Conservation (phyloP, 768 basidiomycete genomes). For the Coprinopsis strossmayeri region DNA sequence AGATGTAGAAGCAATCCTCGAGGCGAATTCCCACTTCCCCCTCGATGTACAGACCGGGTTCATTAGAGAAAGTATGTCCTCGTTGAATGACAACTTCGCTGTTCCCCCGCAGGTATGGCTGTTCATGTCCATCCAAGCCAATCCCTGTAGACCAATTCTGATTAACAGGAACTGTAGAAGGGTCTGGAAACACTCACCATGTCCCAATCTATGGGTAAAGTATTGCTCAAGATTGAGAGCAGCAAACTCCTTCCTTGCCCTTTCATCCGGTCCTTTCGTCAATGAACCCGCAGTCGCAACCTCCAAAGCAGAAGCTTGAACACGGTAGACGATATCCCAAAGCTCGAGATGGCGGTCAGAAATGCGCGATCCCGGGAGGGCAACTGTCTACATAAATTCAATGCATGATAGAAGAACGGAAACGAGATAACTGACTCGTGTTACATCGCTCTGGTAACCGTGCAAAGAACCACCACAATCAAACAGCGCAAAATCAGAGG, state of each 20-base stretch:
- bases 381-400: slow-evolving; percentile 46
- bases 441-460: slow-evolving; percentile 76
- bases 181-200: slow-evolving; percentile 39
- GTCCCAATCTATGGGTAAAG: slow-evolving; percentile 80
- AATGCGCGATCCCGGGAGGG: slow-evolving; percentile 50
- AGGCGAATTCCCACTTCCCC: slow-evolving; percentile 73
- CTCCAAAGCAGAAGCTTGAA: slow-evolving; percentile 51
- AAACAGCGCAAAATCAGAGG: slow-evolving; percentile 64
- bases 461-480: slow-evolving; percentile 68
- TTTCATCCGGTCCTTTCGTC: slow-evolving; percentile 53
- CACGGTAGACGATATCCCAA: slow-evolving; percentile 61
- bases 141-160: slow-evolving; percentile 69
- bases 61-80: slow-evolving; percentile 78
- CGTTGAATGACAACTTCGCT: slow-evolving; percentile 46
- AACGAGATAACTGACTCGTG: slow-evolving; percentile 44
- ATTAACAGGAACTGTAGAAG: neutral
- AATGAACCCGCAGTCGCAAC: slow-evolving; percentile 40
- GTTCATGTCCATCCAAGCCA: slow-evolving; percentile 78
- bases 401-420: slow-evolving; percentile 12
- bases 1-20: slow-evolving; percentile 78
- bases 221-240: slow-evolving; percentile 40
- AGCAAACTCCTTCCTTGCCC: slow-evolving; percentile 48
- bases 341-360: slow-evolving; percentile 43
- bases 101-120: slow-evolving; percentile 73
- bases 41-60: slow-evolving; percentile 74